Conservation (phyloP, 768 basidiomycete species). For the Leccinum barrowsii region DNA sequence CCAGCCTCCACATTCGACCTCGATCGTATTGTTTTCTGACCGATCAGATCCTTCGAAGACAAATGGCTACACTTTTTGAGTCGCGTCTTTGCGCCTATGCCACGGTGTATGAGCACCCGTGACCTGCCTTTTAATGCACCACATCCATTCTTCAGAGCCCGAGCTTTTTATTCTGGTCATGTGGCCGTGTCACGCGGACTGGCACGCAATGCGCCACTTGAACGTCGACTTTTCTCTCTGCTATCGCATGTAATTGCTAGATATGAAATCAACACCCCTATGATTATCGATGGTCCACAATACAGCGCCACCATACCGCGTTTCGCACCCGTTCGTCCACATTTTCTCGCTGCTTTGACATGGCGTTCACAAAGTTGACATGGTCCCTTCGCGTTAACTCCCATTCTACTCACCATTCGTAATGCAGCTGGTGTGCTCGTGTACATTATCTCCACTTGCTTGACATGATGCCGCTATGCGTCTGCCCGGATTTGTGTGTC, state of each 20-base stretch:
- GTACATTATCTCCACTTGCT: conserved; percentile 5
- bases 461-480: background rate
- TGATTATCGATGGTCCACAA: conserved; percentile 21
- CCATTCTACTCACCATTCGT: conserved; percentile 4
- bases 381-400: conserved; percentile 6
- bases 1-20: conserved; percentile 3
- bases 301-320: conserved; percentile 2
- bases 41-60: conserved; percentile 19
- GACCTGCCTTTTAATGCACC: conserved; percentile 12
- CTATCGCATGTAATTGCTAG: conserved; percentile 12
- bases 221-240: conserved; percentile 11
- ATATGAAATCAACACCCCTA: conserved; percentile 30
- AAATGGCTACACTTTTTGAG: background rate
- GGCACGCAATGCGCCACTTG: conserved; percentile 9
- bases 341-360: conserved; percentile 1
- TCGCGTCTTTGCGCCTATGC: conserved; percentile 5
- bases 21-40: conserved; percentile 1
- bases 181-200: conserved; percentile 2
- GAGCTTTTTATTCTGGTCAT: background rate
- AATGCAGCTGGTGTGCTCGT: conserved; percentile 2
- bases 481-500: background rate
- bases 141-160: conserved; percentile 13
- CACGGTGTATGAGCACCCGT: conserved; percentile 6
- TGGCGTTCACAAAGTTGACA: conserved; percentile 1
- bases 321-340: conserved; percentile 13